A percentile compares a stretch with the other conserved stretches of the same genome.
Evolutionary conservation across 148 eudicot species (phyloP).

Genomic region (Chenopodium album): DNA sequence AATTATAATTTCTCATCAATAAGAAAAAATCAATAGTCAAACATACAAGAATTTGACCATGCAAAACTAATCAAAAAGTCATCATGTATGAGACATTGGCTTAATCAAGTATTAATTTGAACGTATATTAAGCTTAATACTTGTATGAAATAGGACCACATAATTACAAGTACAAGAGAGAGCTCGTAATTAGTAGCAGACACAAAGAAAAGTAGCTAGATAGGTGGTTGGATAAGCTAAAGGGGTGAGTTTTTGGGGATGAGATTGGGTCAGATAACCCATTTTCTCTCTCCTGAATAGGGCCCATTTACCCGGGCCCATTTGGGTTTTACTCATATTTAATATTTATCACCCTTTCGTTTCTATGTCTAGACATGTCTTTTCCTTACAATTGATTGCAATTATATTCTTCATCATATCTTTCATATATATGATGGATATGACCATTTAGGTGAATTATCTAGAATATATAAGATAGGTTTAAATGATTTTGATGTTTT

Average conservation of each 20-base stretch:
- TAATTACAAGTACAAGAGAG: not conserved
- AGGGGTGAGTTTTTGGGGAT: not conserved
- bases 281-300: not conserved
- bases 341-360: conserved; percentile 16
- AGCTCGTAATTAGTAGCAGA: not conserved
- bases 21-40: too few relatives aligned
- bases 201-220: not conserved
- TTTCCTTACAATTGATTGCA: not conserved
- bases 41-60: too few relatives aligned
- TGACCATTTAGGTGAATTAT: not conserved
- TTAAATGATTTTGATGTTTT: not conserved
- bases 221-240: not conserved
- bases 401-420: not conserved
- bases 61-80: too few relatives aligned
- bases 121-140: too few relatives aligned
- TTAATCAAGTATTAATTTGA: too few relatives aligned
- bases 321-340: not conserved
- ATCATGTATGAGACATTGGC: too few relatives aligned
- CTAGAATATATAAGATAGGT: not conserved
- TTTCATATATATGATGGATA: not conserved
- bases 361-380: conserved; percentile 15
- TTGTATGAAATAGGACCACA: not conserved
- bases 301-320: not conserved
- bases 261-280: not conserved
- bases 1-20: too few relatives aligned